phyloP scores from a whole-genome alignment of 192 early-diverging fungal species.

The Linnemannia hyalina region DNA sequence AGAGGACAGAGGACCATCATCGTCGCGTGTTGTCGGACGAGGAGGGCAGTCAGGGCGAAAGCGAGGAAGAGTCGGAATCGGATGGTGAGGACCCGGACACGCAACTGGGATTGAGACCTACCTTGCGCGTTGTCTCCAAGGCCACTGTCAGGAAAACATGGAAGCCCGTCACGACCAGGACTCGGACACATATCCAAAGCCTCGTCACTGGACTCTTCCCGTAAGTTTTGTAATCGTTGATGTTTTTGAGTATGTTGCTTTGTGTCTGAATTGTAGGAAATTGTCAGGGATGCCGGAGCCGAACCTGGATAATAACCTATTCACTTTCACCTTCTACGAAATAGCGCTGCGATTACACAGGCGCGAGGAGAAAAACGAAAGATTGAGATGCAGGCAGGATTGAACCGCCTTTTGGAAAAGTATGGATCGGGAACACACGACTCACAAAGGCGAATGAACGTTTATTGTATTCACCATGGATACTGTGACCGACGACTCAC shows the following conservation, averaged over 20 bases:
- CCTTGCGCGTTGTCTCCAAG: slow-evolving; percentile 41
- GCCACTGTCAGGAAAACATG: slow-evolving; percentile 24
- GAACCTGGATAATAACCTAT: background rate
- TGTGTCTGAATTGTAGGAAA: too few species aligned
- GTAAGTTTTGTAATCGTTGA: background rate
- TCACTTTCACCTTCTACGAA: background rate
- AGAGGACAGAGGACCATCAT: background rate
- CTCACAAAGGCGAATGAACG: background rate
- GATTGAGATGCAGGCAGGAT: slow-evolving; percentile 34
- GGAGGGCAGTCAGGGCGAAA: slow-evolving; percentile 5
- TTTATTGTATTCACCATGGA: background rate
- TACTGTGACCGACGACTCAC: background rate
- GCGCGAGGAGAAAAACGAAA: slow-evolving; percentile 40
- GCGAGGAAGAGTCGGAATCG: slow-evolving; percentile 14
- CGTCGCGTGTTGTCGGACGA: slow-evolving; percentile 32
- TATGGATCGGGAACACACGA: background rate
- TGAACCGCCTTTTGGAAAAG: slow-evolving; percentile 49
- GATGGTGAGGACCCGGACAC: slow-evolving; percentile 25
- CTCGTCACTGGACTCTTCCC: slow-evolving; percentile 33
- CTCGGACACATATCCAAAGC: slow-evolving; percentile 39
- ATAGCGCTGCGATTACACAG: slow-evolving; percentile 37
- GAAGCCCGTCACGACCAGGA: slow-evolving; percentile 42
- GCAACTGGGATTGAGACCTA: slow-evolving; percentile 34
- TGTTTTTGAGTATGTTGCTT: background rate
- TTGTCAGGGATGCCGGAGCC: too few species aligned